These are phyloP conservation scores for Turritis glabra DNA, from an alignment of 345 rosid species.

Conservation along the genomic window DNA sequence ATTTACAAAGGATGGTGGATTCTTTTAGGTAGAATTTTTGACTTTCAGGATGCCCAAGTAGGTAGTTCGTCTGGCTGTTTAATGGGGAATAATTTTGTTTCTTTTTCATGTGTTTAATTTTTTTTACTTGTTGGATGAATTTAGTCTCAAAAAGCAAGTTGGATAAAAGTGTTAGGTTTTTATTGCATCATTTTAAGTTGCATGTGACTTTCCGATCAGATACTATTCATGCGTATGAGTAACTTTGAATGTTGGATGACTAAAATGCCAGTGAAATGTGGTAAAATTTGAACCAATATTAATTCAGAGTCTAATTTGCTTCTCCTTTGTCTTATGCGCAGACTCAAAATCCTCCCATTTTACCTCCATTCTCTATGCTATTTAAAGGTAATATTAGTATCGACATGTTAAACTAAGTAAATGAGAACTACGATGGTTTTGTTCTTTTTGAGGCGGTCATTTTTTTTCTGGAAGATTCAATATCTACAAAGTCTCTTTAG, in stretches of 20 bases:
- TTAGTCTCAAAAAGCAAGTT: neutral
- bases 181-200: neutral
- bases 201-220: neutral
- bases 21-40: too few relatives aligned
- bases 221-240: neutral
- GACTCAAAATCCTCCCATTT: slow-evolving; percentile 62
- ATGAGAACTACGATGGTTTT: neutral
- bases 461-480: neutral
- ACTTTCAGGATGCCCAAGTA: neutral
- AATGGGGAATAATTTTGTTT: neutral
- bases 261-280: too few relatives aligned
- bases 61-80: neutral
- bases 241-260: neutral
- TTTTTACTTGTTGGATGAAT: neutral
- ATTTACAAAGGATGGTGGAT: too few relatives aligned
- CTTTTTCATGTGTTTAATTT: neutral
- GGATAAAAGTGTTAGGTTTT: neutral
- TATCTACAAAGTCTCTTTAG: neutral
- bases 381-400: slow-evolving; percentile 44
- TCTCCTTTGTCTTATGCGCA: slow-evolving; percentile 36
- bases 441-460: neutral
- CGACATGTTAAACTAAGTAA: neutral
- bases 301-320: slow-evolving; percentile 1
- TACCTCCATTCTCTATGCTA: slow-evolving; percentile 57
- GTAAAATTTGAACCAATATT: too few relatives aligned